Conservation (phyloP, 305 asterid species). For the Fraxinus angustifolia region DNA sequence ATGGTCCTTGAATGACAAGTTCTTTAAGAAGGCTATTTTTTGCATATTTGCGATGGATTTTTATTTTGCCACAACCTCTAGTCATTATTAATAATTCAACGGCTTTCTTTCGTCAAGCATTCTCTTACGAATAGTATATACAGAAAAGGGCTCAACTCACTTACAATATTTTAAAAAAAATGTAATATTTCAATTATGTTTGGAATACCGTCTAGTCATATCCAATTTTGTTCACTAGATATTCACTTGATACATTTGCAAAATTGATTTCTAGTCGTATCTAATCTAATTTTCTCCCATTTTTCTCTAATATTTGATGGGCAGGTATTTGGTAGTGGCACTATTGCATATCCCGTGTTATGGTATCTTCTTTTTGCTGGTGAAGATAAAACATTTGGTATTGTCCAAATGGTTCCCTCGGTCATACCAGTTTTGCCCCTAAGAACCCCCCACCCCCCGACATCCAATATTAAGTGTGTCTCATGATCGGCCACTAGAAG, state of each 20-base stretch:
- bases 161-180: neutral
- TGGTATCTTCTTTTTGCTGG: conserved; percentile 40
- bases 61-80: neutral
- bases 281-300: conserved; percentile 1
- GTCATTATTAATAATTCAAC: neutral
- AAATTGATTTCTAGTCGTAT: neutral
- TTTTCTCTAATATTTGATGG: neutral
- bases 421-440: conserved; percentile 32
- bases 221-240: neutral
- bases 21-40: neutral
- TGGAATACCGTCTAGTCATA: neutral
- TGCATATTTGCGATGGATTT: neutral
- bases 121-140: neutral
- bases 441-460: neutral
- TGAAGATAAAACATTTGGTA: conserved; percentile 45
- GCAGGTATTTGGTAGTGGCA: conserved; percentile 83
- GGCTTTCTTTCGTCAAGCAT: neutral
- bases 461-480: neutral
- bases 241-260: neutral
- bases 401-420: conserved; percentile 53
- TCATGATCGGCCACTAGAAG: neutral
- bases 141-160: neutral
- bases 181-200: neutral
- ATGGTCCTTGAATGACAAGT: neutral
- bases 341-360: conserved; percentile 77